Evolutionary conservation across 139 green algal genomes (phyloP).

Genomic region (Closterium sp.): DNA sequence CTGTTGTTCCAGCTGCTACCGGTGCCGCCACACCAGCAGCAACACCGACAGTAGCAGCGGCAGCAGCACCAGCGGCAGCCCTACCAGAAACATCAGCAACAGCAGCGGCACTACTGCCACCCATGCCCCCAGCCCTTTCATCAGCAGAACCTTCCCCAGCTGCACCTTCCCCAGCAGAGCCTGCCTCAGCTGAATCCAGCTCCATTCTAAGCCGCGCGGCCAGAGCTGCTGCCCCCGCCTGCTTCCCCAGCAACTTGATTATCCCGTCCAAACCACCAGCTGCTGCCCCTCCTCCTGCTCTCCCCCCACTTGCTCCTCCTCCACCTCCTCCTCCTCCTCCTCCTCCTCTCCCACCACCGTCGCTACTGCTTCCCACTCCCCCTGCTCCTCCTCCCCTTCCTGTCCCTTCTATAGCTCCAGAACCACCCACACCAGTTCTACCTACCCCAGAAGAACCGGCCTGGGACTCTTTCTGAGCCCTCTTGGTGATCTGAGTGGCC

Average conservation of each 20-base stretch:
- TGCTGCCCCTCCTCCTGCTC: neutral
- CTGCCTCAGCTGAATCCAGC: neutral
- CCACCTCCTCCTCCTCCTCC: no score
- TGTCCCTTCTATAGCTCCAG: neutral
- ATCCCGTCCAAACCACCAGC: neutral
- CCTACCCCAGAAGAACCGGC: neutral
- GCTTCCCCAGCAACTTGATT: neutral
- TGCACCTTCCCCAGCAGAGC: neutral
- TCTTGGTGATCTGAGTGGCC: neutral
- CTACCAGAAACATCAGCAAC: neutral
- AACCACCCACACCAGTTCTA: neutral
- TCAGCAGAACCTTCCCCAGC: neutral
- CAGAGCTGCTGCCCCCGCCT: neutral
- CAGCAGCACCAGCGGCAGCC: neutral
- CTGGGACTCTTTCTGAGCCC: neutral
- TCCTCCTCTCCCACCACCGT: neutral
- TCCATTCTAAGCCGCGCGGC: neutral
- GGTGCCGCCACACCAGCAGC: neutral
- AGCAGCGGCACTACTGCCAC: neutral
- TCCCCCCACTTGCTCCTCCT: neutral
- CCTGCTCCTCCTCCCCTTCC: neutral
- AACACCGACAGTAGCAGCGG: neutral
- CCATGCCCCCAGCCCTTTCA: neutral
- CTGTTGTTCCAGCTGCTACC: no score
- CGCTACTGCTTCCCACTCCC: neutral